Evolutionary conservation across 139 green algal species (phyloP), one percentile per base, ranked within the genome.

Genomic region (Zygnema circumcarinatum): DNA sequence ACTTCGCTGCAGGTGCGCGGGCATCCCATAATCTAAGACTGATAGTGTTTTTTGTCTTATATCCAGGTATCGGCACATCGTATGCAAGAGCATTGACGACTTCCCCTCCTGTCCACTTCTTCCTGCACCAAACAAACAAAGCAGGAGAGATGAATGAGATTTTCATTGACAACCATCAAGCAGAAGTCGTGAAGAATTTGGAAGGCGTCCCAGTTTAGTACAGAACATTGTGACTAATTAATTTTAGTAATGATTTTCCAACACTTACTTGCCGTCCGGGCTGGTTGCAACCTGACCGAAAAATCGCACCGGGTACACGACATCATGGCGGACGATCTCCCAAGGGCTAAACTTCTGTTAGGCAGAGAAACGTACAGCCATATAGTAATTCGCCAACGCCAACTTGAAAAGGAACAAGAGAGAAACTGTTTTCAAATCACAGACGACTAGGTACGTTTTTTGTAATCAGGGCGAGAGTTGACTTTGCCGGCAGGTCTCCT

Each of bases 11-110:
- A 1, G 96, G 94, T 35, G 36, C 82, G 85, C 94, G 40, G 21
- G 96, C 94, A 80, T 97, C 94, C 96, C 96, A 99, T 91, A 99
- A 93, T 38, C 97, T 93, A 90, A 99, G 94, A 94, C 96, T 98
- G 94, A 94, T 94, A 47, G 92, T 94, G 76, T 96, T 98, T 74
- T 90, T 91, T 41, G 96, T 99, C 76, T 93, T 42, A 85, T 94
- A 91, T n/a, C 96, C 97, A 16, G 97, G 96, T 89, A 99, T 97
- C 73, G 97, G 97, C 84, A 96, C 96, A 93, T 99, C 97, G 81
- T 92, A 89, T 11, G 90, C 90, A 76, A 91, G 41, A 7, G 86
- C 90, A 47, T 93, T 82, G 22, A 99, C 95, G 56, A 92, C 29
- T 92, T 91, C 36, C 68, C 78, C 95, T 93, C 96, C 76, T 89